These are phyloP conservation scores for Spinellus fusiger DNA, from an alignment of 192 early-diverging fungal genomes.

Conservation along the genomic window DNA sequence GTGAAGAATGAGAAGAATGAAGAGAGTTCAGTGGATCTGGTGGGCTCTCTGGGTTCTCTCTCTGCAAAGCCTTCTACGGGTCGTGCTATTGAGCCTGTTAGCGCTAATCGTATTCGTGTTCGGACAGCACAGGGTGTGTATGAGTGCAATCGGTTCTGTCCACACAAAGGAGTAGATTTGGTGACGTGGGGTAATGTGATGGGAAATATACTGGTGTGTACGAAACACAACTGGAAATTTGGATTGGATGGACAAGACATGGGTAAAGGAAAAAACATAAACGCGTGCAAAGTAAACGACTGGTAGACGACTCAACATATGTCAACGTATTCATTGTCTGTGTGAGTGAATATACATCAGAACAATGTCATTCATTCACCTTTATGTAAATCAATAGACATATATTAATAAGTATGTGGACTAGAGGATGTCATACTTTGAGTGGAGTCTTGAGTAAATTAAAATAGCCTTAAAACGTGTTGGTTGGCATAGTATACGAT, in stretches of 20 bases:
- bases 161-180: constrained; percentile 41
- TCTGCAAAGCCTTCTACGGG: constrained; percentile 7
- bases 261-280: constrained; percentile 26
- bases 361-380: too few species aligned
- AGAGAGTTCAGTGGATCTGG: neutral
- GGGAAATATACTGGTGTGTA: constrained; percentile 42
- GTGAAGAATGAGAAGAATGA: constrained; percentile 24
- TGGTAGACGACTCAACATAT: constrained; percentile 21
- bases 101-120: constrained; percentile 38
- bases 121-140: constrained; percentile 39
- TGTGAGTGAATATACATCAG: too few species aligned
- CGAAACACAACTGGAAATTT: constrained; percentile 39
- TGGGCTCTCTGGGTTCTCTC: neutral
- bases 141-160: constrained; percentile 52
- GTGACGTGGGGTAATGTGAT: constrained; percentile 41
- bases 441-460: too few species aligned
- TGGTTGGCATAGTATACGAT: too few species aligned
- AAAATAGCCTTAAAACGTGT: too few species aligned
- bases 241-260: constrained; percentile 1
- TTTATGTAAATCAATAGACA: too few species aligned
- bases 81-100: constrained; percentile 22
- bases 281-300: constrained; percentile 39
- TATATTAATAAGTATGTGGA: too few species aligned
- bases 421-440: too few species aligned
- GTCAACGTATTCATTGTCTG: neutral